phyloP scores from a whole-genome alignment of 352 stramenopile genomes.

The Labyrinthula sp. region DNA sequence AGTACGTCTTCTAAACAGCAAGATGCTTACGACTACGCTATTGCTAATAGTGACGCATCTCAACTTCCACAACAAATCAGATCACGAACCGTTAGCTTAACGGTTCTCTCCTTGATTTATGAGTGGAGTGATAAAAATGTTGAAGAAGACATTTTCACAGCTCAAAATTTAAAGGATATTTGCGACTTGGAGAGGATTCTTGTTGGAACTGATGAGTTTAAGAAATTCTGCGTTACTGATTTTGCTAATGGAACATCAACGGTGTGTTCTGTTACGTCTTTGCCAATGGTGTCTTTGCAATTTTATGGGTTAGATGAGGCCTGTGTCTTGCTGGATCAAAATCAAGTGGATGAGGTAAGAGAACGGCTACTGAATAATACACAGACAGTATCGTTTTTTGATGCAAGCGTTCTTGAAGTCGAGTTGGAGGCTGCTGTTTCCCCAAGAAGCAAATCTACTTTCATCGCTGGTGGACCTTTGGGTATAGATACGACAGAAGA shows the following conservation, averaged over 20 bases:
- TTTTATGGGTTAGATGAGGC: too few species aligned
- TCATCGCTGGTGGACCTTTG: too few species aligned
- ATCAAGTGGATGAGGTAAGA: too few species aligned
- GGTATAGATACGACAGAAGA: too few species aligned
- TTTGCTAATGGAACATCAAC: slow-evolving; percentile 4
- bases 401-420: too few species aligned
- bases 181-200: slow-evolving; percentile 19
- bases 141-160: slow-evolving; percentile 7
- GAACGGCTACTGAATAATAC: too few species aligned
- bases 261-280: slow-evolving; percentile 3
- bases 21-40: slow-evolving; percentile 17
- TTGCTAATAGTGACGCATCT: slow-evolving; percentile 2
- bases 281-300: too few species aligned
- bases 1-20: slow-evolving; percentile 6
- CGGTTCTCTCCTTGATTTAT: slow-evolving; percentile 12
- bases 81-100: not conserved
- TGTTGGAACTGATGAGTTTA: slow-evolving; percentile 5
- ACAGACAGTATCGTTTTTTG: too few species aligned
- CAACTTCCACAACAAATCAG: slow-evolving; percentile 6
- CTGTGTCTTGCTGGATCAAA: too few species aligned
- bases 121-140: slow-evolving; percentile 11
- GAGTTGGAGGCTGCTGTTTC: too few species aligned
- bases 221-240: slow-evolving; percentile 26
- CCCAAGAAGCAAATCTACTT: too few species aligned
- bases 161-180: slow-evolving; percentile 4